A percentile compares a stretch with the other conserved stretches of the same genome.
These are phyloP conservation scores for Diutina catenulata DNA, from an alignment of 1,139 yeast species.

Conservation along the genomic window DNA sequence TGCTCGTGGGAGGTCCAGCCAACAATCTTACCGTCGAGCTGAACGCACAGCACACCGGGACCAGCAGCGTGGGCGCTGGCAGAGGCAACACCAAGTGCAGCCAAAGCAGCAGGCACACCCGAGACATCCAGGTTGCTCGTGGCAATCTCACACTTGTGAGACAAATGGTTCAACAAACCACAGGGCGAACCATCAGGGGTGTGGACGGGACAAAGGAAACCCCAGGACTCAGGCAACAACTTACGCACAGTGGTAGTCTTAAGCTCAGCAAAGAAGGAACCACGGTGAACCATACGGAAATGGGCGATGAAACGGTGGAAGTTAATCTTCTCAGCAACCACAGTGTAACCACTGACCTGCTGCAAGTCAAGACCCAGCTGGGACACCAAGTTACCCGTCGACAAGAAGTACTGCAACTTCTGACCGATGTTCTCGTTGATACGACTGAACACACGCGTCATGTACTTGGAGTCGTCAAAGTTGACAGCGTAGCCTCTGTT, in stretches of 20 bases:
- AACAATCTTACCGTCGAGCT: slow-evolving; percentile 80
- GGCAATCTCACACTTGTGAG: slow-evolving; percentile 86
- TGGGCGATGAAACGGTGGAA: slow-evolving; percentile 94
- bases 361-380: slow-evolving; percentile 96
- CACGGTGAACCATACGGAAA: slow-evolving; percentile 99
- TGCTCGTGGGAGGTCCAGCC: slow-evolving; percentile 94
- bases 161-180: slow-evolving; percentile 93
- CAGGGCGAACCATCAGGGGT: slow-evolving; percentile 99
- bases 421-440: slow-evolving; percentile 91
- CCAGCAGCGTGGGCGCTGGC: slow-evolving; percentile 77
- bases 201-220: slow-evolving; percentile 96
- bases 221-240: slow-evolving; percentile 96
- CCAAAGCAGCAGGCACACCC: slow-evolving; percentile 52
- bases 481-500: slow-evolving; percentile 75
- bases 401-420: slow-evolving; percentile 83
- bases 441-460: slow-evolving; percentile 66
- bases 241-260: slow-evolving; percentile 97
- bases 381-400: slow-evolving; percentile 94
- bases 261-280: slow-evolving; percentile 96
- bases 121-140: slow-evolving; percentile 71
- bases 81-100: slow-evolving; percentile 72
- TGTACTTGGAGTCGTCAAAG: slow-evolving; percentile 74
- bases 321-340: slow-evolving; percentile 96
- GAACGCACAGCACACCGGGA: slow-evolving; percentile 78
- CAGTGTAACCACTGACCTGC: slow-evolving; percentile 97